Conservation (phyloP, 2,329 filamentous ascomycete genomes). For the Cercospora sp. region DNA sequence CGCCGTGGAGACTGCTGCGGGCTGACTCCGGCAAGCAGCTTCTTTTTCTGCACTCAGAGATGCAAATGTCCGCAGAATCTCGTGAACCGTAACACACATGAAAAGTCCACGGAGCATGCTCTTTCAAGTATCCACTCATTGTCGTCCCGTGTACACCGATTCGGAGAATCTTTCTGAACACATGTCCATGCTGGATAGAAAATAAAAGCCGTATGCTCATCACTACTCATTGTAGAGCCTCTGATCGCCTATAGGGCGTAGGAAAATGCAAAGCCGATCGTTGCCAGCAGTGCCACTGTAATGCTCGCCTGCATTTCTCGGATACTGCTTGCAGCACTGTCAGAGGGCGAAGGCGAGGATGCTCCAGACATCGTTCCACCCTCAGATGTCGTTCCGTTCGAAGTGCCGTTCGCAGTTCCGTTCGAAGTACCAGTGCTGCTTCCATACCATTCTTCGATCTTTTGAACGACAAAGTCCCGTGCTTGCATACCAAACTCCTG, state of each 20-base stretch:
- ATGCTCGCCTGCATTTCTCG: not conserved
- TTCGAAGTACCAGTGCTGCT: not conserved
- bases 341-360: not conserved
- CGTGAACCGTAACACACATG: not conserved
- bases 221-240: not conserved
- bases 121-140: not conserved
- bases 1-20: not conserved
- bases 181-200: not conserved
- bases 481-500: constrained; percentile 22
- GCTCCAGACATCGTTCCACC: not conserved
- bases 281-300: not conserved
- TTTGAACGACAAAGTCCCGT: constrained; percentile 18
- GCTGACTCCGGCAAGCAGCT: not conserved
- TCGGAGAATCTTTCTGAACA: not conserved
- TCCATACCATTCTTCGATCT: constrained; percentile 17
- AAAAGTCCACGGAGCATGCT: not conserved
- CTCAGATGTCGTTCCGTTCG: not conserved
- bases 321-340: not conserved
- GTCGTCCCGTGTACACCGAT: not conserved
- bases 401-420: constrained; percentile 4
- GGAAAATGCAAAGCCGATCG: not conserved
- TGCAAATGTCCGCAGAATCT: not conserved
- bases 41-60: not conserved
- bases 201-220: not conserved
- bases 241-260: not conserved